Percentiles rank a stretch among this genome's conserved stretches.
Evolutionary conservation across 306 rosid species (phyloP).

Genomic region (Luffa aegyptiaca): DNA sequence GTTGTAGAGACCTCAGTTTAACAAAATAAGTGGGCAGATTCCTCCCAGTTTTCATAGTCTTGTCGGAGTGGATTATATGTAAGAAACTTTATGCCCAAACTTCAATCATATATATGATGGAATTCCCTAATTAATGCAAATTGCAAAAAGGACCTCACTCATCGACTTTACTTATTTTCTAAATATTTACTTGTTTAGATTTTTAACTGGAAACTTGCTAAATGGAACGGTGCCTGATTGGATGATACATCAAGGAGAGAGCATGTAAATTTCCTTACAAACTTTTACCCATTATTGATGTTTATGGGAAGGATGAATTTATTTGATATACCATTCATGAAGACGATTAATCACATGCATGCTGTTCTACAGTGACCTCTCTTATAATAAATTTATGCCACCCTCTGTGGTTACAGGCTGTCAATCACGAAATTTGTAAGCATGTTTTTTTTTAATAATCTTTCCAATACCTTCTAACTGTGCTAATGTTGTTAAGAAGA

Average conservation of each 20-base stretch:
- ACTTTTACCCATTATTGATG: background rate
- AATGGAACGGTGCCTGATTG: background rate
- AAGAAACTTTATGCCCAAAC: conserved; percentile 8
- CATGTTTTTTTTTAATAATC: background rate
- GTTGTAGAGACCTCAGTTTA: conserved; percentile 53
- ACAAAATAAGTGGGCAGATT: conserved; percentile 46
- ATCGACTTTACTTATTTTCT: background rate
- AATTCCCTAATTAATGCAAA: background rate
- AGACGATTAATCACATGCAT: background rate
- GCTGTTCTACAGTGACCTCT: conserved; percentile 29
- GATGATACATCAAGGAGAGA: background rate
- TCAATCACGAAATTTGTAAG: background rate
- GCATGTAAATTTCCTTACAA: background rate
- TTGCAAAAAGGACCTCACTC: background rate
- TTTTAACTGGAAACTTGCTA: background rate
- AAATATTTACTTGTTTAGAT: background rate
- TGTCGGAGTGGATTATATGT: conserved; percentile 18
- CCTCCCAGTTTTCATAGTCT: conserved; percentile 21
- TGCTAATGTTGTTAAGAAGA: background rate
- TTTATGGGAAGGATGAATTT: background rate
- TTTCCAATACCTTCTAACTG: conserved; percentile 4
- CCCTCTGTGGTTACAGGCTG: background rate
- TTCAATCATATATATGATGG: background rate
- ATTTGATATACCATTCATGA: background rate
- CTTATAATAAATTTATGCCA: conserved; percentile 41